Evolutionary conservation across 2,329 filamentous ascomycete genomes (phyloP).

Genomic region (Microsporum ferrugineum): DNA sequence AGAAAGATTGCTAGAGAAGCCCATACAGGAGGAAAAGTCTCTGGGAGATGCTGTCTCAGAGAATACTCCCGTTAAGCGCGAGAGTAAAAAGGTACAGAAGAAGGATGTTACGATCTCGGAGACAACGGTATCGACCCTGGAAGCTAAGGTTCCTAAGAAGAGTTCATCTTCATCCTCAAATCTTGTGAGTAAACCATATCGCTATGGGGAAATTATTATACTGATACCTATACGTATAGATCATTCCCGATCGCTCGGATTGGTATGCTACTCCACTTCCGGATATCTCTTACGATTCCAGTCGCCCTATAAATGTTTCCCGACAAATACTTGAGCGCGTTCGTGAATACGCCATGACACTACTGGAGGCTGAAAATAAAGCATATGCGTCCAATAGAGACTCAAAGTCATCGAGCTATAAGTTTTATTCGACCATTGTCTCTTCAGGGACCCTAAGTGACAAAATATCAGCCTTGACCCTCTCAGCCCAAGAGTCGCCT

Average conservation of each 20-base stretch:
- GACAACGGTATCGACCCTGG: background rate
- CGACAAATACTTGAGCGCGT: constrained; percentile 46
- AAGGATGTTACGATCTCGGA: background rate
- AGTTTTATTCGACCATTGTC: constrained; percentile 97
- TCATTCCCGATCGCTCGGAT: constrained; percentile 52
- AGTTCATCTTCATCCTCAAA: constrained; percentile 3
- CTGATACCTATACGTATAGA: constrained; percentile 29
- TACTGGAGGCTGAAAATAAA: constrained; percentile 67
- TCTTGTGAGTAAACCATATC: constrained; percentile 1
- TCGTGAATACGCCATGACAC: constrained; percentile 55
- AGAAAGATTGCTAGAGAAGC: background rate
- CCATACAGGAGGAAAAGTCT: background rate
- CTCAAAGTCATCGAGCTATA: constrained; percentile 71
- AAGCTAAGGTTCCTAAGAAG: background rate
- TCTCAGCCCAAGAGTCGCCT: constrained; percentile 91
- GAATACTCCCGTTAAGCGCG: background rate
- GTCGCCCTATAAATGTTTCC: constrained; percentile 37
- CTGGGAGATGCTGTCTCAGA: background rate
- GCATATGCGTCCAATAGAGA: constrained; percentile 61
- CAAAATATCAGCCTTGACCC: constrained; percentile 87
- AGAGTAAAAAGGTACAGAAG: background rate
- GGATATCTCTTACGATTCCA: constrained; percentile 37
- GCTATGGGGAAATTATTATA: background rate
- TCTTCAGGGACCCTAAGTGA: constrained; percentile 89
- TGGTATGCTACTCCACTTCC: constrained; percentile 54